Base-by-base conservation (phyloP, 2,329 filamentous ascomycete species). In the Claviceps fusiformis region DNA sequence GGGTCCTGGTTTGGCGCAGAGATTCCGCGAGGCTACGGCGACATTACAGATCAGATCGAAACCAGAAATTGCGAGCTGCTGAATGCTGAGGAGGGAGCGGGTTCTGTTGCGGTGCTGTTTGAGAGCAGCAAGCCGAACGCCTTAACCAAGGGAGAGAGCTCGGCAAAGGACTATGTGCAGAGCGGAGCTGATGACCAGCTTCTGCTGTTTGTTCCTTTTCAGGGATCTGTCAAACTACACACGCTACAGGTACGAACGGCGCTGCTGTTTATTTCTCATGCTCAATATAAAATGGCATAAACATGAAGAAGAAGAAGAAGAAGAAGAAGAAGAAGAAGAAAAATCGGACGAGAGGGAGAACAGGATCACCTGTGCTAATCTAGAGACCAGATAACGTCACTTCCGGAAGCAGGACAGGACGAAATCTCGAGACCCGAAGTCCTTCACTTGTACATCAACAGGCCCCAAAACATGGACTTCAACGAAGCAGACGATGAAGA, bases 171-270 rank as follows among this genome's bases (percentile, higher is more conserved):
- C 71, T 97, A 88, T 85, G 84, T 97, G 27, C 89, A 96, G 75
- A 96, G 89, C 69, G 92, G 96, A 66, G 95, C 92, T 41, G 93
- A 98, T 67, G 91, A 97, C 73, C 93, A 98, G 75, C 75, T 98
- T 59, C 87, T 97, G 79, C 79, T 98, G 50, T 97, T 85, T 71
- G 78, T 95, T 56, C 92, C 93, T 0, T 95, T 98, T 73, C 86
- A 91, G 69, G 82, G 86, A 37, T 88, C 83, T 50, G 69, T 95
- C 60, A 98, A 97, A 75, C 79, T 97, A 53, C 92, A 96, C 72
- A 91, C 89, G 11, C 72, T 86, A 37, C 82, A 85, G 74, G 81
- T 59, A 29, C 27, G 3, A 13, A 24, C 24, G 45, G 27, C 15
- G 24, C 37, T 19, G 13, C 45, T 29, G 45, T 29, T 46, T 13